phyloP scores from a whole-genome alignment of 257 asterid genomes.

The Capsicum pubescens region DNA sequence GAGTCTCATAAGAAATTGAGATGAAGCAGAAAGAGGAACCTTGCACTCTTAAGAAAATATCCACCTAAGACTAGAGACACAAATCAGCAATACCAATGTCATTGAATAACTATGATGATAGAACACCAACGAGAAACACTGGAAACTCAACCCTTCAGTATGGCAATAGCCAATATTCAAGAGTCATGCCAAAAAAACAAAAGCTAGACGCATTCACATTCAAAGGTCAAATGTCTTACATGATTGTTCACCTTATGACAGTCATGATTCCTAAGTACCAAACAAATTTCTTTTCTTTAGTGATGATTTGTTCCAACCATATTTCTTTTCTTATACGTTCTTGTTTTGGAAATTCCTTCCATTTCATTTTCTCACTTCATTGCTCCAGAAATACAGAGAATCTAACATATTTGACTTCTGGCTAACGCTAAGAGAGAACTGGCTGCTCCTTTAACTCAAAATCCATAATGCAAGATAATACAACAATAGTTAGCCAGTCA shows the following conservation, averaged over 20 bases:
- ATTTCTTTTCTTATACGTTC: too few relatives aligned
- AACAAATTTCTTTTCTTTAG: neutral
- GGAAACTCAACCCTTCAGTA: neutral
- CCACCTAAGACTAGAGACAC: neutral
- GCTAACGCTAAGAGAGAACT: too few relatives aligned
- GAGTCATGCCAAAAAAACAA: neutral
- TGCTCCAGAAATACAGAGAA: too few relatives aligned
- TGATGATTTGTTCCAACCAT: too few relatives aligned
- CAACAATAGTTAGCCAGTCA: too few relatives aligned
- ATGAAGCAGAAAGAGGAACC: neutral
- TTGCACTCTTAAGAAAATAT: neutral
- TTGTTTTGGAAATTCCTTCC: too few relatives aligned
- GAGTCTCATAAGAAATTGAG: neutral
- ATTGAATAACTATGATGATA: neutral
- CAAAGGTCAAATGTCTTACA: neutral
- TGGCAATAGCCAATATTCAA: slow-evolving; percentile 7
- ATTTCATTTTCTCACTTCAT: too few relatives aligned
- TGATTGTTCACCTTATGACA: neutral
- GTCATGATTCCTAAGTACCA: neutral
- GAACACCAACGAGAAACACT: neutral
- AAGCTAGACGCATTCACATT: neutral
- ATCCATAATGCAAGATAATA: too few relatives aligned
- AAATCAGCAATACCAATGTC: neutral
- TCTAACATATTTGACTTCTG: too few relatives aligned
- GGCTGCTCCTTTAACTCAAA: too few relatives aligned